These are phyloP conservation scores for Gloeophyllum trabeum DNA, from an alignment of 768 basidiomycete species.

Conservation along the genomic window DNA sequence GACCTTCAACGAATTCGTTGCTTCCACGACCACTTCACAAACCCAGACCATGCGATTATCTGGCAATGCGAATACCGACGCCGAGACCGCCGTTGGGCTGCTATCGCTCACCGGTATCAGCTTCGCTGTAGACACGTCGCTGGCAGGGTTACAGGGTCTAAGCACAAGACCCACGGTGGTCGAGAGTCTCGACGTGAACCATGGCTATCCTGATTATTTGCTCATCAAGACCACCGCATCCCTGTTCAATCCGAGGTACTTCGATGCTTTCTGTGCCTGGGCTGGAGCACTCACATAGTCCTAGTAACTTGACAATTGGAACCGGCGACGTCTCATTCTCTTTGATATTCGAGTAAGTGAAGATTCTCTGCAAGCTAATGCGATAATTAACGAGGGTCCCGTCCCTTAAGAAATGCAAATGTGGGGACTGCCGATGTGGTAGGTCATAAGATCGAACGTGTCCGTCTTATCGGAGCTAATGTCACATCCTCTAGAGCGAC, in stretches of 20 bases:
- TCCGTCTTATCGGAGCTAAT: neutral
- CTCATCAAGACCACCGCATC: constrained; percentile 52
- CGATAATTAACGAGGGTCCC: neutral
- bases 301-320: constrained; percentile 27
- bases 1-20: constrained; percentile 50
- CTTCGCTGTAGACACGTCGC: constrained; percentile 46
- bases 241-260: constrained; percentile 55
- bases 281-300: constrained; percentile 1
- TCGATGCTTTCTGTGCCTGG: neutral
- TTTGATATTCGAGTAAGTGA: constrained; percentile 40
- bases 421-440: constrained; percentile 54
- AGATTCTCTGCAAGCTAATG: neutral
- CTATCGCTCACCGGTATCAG: constrained; percentile 43
- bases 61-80: constrained; percentile 40
- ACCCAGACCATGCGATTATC: constrained; percentile 36
- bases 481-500: constrained; percentile 26
- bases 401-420: constrained; percentile 26
- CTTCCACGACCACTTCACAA: constrained; percentile 41
- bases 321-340: constrained; percentile 55
- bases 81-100: constrained; percentile 55
- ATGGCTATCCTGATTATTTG: constrained; percentile 55
- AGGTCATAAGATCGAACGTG: constrained; percentile 9
- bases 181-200: constrained; percentile 50
- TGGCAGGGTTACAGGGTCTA: constrained; percentile 57
- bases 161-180: constrained; percentile 45